Percentiles rank a stretch among this genome's conserved stretches.
Evolutionary conservation across 2,329 filamentous ascomycete genomes (phyloP).

Genomic region (Chrysosphaeria jannelii): DNA sequence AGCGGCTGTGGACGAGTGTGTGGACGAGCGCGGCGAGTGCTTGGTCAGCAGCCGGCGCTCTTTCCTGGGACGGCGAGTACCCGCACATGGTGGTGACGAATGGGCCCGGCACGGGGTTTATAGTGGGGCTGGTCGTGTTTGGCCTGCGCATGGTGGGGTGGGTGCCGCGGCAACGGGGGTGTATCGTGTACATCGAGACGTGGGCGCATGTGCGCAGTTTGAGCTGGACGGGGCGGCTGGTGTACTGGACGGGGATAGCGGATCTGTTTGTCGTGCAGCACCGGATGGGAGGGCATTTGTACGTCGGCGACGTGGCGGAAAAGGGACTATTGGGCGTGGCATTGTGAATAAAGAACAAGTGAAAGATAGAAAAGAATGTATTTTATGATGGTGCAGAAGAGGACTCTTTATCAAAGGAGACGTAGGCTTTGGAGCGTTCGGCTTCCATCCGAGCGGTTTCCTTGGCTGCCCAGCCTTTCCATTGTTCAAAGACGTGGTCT

Average conservation of each 20-base stretch:
- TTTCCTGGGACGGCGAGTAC: slow-evolving; percentile 11
- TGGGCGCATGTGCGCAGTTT: slow-evolving; percentile 64
- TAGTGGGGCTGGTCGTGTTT: slow-evolving; percentile 26
- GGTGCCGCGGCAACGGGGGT: slow-evolving; percentile 24
- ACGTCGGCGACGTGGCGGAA: slow-evolving; percentile 4
- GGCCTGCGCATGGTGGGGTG: slow-evolving; percentile 15
- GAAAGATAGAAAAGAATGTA: background rate
- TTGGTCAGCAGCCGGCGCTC: slow-evolving; percentile 12
- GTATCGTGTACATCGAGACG: slow-evolving; percentile 66
- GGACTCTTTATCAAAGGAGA: slow-evolving; percentile 12
- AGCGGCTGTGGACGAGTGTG: slow-evolving; percentile 44
- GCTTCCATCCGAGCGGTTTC: slow-evolving; percentile 14
- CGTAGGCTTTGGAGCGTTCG: slow-evolving; percentile 13
- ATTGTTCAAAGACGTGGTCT: slow-evolving; percentile 47
- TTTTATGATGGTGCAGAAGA: too few relatives aligned
- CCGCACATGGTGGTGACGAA: slow-evolving; percentile 64
- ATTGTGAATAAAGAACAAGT: background rate
- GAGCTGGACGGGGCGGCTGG: slow-evolving; percentile 57
- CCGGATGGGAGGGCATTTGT: slow-evolving; percentile 15
- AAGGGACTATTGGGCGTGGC: too few relatives aligned
- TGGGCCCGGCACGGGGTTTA: slow-evolving; percentile 64
- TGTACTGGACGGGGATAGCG: slow-evolving; percentile 31
- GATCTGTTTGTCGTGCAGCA: slow-evolving; percentile 70
- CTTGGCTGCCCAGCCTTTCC: slow-evolving; percentile 48
- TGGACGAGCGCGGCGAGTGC: slow-evolving; percentile 30